Percentiles rank a stretch among this genome's conserved stretches.
Evolutionary conservation across 148 eudicot genomes (phyloP).

Genomic region (Beta vulgaris): DNA sequence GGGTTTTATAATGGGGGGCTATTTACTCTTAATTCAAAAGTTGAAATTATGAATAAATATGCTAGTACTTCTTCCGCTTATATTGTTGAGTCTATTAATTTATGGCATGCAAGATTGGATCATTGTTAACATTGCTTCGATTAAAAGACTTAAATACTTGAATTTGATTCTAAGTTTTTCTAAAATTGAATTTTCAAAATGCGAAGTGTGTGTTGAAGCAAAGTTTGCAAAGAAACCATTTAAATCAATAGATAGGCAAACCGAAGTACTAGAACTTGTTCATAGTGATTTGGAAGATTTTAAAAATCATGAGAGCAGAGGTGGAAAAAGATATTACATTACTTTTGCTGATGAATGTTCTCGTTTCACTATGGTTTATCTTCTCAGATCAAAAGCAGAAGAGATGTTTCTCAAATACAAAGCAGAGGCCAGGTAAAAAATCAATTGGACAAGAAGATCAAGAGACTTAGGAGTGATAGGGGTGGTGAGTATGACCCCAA

Average conservation of each 20-base stretch:
- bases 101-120: background rate
- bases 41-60: background rate
- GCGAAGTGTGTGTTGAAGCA: background rate
- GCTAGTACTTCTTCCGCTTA: conserved; percentile 2
- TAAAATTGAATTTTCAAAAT: background rate
- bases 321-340: background rate
- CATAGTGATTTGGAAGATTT: background rate
- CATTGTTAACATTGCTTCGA: background rate
- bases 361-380: too few relatives aligned
- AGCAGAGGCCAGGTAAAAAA: background rate
- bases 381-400: background rate
- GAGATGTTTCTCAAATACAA: background rate
- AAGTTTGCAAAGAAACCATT: background rate
- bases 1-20: too few relatives aligned
- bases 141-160: background rate
- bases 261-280: background rate
- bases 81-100: conserved; percentile 4
- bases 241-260: background rate
- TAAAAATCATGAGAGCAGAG: background rate
- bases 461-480: background rate
- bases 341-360: background rate
- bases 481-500: too few relatives aligned
- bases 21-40: too few relatives aligned
- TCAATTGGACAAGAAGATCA: background rate
- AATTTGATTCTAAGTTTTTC: background rate